These are phyloP conservation scores for Gossypium trilobum DNA, from an alignment of 441 rosid genomes.

Conservation along the genomic window DNA sequence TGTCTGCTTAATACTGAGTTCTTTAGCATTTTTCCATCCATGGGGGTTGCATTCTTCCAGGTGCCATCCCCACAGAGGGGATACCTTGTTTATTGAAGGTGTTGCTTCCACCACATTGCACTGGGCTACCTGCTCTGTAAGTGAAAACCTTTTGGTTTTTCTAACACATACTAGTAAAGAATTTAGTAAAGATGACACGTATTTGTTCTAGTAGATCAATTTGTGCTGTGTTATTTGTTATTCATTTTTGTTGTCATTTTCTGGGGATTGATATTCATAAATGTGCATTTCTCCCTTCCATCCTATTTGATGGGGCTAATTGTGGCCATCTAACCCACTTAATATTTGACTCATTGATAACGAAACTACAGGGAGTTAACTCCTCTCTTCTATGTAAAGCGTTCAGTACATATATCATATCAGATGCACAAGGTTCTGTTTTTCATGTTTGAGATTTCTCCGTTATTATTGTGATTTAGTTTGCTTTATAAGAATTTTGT, in stretches of 20 bases:
- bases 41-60: slow-evolving; percentile 28
- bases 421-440: neutral
- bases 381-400: neutral
- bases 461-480: neutral
- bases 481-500: neutral
- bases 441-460: neutral
- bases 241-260: neutral
- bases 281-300: neutral
- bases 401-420: neutral
- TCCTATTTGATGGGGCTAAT: neutral
- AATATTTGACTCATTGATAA: neutral
- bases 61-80: slow-evolving; percentile 92
- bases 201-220: neutral
- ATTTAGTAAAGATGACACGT: neutral
- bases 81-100: slow-evolving; percentile 93
- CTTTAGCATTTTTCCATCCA: neutral
- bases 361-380: neutral
- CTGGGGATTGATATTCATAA: neutral
- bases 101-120: slow-evolving; percentile 77
- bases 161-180: neutral
- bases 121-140: slow-evolving; percentile 73
- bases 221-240: neutral
- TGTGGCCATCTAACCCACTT: neutral
- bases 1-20: neutral
- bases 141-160: slow-evolving; percentile 19